Conservation (phyloP, 306 rosid genomes). For the Begonia peltatifolia region DNA sequence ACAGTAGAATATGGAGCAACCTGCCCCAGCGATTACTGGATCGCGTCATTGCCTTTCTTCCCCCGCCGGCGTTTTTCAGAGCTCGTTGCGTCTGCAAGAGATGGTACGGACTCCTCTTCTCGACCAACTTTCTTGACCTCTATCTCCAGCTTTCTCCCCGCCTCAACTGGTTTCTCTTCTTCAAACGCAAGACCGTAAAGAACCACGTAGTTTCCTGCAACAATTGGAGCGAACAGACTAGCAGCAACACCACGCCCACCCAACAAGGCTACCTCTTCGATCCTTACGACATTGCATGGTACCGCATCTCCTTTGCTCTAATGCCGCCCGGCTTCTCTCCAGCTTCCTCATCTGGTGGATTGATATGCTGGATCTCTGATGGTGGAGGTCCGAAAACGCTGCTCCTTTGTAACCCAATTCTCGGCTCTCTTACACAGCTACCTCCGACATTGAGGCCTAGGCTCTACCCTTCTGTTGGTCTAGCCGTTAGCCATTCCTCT, state of each 20-base stretch:
- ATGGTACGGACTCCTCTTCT: constrained; percentile 66
- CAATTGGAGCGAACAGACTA: not conserved
- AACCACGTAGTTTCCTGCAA: constrained; percentile 8
- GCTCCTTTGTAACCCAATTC: constrained; percentile 68
- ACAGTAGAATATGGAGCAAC: constrained; percentile 74
- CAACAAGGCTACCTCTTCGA: constrained; percentile 69
- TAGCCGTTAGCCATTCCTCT: constrained; percentile 44
- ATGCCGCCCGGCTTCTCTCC: constrained; percentile 74
- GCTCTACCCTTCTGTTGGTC: constrained; percentile 78
- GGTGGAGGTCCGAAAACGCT: constrained; percentile 72
- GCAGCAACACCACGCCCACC: not conserved
- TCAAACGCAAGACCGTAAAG: constrained; percentile 43
- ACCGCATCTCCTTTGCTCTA: constrained; percentile 40
- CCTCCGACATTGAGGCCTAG: constrained; percentile 66
- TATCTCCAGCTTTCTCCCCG: constrained; percentile 51
- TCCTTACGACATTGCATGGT: constrained; percentile 65
- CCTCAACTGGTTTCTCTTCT: constrained; percentile 76
- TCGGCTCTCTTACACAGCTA: constrained; percentile 51
- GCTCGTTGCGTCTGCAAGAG: constrained; percentile 84
- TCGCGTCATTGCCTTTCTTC: constrained; percentile 62
- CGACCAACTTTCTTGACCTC: constrained; percentile 48
- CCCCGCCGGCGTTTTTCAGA: constrained; percentile 80
- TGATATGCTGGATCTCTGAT: constrained; percentile 59
- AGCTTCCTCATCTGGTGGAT: constrained; percentile 58
- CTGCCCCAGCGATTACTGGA: constrained; percentile 70